A percentile compares a stretch with the other conserved stretches of the same genome.
Evolutionary conservation across 371 early-diverging fungal species (phyloP).

Genomic region (Syncephalastrum sp.): DNA sequence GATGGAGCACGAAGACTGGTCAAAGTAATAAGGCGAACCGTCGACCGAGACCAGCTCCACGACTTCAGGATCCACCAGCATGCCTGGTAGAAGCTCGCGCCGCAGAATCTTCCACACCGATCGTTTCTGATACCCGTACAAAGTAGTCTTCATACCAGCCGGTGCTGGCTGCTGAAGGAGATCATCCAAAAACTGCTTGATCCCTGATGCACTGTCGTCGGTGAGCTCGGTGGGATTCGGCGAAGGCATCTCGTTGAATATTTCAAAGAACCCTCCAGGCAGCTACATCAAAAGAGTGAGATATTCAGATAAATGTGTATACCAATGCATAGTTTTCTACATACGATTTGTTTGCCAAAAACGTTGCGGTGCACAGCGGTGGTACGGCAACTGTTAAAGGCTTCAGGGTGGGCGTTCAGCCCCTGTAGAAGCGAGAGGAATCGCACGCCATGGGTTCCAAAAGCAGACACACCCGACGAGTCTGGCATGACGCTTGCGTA

Average conservation of each 20-base stretch:
- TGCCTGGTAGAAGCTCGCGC: constrained; percentile 56
- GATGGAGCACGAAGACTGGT: constrained; percentile 21
- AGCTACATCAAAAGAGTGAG: too few relatives aligned
- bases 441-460: not conserved
- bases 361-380: too few relatives aligned
- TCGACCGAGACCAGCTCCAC: constrained; percentile 35
- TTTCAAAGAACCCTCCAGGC: constrained; percentile 21
- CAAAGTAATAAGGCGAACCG: constrained; percentile 38
- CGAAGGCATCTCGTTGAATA: constrained; percentile 49
- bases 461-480: too few relatives aligned
- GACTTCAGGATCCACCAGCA: constrained; percentile 37
- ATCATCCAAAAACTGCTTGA: constrained; percentile 15
- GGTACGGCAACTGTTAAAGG: not conserved
- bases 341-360: too few relatives aligned
- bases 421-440: constrained; percentile 1
- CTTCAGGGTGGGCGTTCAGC: not conserved
- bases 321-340: too few relatives aligned
- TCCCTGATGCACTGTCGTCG: constrained; percentile 10
- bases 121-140: constrained; percentile 62
- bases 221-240: constrained; percentile 13
- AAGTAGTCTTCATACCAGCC: constrained; percentile 56
- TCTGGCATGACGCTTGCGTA: constrained; percentile 1
- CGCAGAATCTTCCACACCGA: constrained; percentile 66
- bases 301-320: too few relatives aligned
- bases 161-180: constrained; percentile 15